Conservation (phyloP, 2,329 filamentous ascomycete genomes). For the Pseudovirgaria hyperparasitica region DNA sequence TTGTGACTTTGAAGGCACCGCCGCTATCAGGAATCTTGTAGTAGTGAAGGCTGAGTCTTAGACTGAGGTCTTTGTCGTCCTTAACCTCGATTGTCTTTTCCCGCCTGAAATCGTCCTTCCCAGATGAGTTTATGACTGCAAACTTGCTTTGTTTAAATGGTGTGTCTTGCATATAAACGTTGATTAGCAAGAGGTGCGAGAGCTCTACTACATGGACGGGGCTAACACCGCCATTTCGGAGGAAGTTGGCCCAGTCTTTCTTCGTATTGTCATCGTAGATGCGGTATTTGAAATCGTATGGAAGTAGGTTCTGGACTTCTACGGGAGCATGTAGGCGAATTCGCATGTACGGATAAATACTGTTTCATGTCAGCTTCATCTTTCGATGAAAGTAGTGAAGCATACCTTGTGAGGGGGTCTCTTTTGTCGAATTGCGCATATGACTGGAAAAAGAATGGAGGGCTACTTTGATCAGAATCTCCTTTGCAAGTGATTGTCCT, state of each 20-base stretch:
- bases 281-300: constrained; percentile 97
- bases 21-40: constrained; percentile 81
- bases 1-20: constrained; percentile 87
- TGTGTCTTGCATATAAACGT: constrained; percentile 93
- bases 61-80: constrained; percentile 65
- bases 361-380: constrained; percentile 27
- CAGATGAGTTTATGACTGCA: constrained; percentile 86
- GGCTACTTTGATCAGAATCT: constrained; percentile 62
- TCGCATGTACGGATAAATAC: constrained; percentile 87
- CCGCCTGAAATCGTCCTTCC: constrained; percentile 74
- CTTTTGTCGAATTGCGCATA: constrained; percentile 74
- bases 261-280: constrained; percentile 98
- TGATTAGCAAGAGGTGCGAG: constrained; percentile 82
- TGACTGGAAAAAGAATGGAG: constrained; percentile 93
- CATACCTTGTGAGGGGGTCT: constrained; percentile 65
- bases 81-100: constrained; percentile 71
- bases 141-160: constrained; percentile 93
- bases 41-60: constrained; percentile 83
- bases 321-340: constrained; percentile 85
- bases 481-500: constrained; percentile 80
- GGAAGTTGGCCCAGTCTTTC: constrained; percentile 97
- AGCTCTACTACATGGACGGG: constrained; percentile 95
- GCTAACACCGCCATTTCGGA: constrained; percentile 90
- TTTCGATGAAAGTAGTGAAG: too few relatives aligned
- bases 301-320: constrained; percentile 85